Percentiles rank a stretch among this genome's conserved stretches.
These are phyloP conservation scores for Acacia crassicarpa DNA, from an alignment of 306 rosid species.

Conservation along the genomic window DNA sequence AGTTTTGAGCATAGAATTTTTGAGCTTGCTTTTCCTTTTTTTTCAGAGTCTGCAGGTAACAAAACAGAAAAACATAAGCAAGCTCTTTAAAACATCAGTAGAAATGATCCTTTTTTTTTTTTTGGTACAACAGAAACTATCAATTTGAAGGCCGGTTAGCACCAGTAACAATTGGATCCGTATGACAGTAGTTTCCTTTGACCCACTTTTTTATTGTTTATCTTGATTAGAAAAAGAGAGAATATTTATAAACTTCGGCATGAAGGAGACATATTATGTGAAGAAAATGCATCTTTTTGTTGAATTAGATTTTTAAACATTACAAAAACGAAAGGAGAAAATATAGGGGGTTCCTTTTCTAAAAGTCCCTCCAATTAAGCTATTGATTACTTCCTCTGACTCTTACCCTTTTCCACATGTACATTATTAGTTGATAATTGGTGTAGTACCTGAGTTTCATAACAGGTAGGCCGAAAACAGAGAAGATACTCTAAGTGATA, in stretches of 20 bases:
- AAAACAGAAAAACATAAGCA: not conserved
- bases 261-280: not conserved
- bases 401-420: no score
- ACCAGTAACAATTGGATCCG: constrained; percentile 39
- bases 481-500: not conserved
- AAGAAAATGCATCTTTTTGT: not conserved
- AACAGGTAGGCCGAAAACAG: not conserved
- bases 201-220: not conserved
- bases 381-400: no score
- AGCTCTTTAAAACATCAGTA: not conserved
- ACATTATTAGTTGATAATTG: constrained; percentile 14
- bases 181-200: constrained; percentile 5
- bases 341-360: not conserved
- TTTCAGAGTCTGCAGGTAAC: constrained; percentile 22
- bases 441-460: constrained; percentile 30
- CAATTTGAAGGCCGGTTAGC: constrained; percentile 33
- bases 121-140: constrained; percentile 1
- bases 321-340: not conserved
- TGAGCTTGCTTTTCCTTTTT: not conserved
- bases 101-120: not conserved
- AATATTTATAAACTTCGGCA: not conserved
- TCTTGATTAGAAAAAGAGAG: not conserved
- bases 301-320: not conserved
- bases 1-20: not conserved
- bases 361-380: not conserved